A percentile compares a stretch with the other conserved stretches of the same genome.
phyloP scores from a whole-genome alignment of 202 grass and related monocot species.

The Saccharum hybrid region DNA sequence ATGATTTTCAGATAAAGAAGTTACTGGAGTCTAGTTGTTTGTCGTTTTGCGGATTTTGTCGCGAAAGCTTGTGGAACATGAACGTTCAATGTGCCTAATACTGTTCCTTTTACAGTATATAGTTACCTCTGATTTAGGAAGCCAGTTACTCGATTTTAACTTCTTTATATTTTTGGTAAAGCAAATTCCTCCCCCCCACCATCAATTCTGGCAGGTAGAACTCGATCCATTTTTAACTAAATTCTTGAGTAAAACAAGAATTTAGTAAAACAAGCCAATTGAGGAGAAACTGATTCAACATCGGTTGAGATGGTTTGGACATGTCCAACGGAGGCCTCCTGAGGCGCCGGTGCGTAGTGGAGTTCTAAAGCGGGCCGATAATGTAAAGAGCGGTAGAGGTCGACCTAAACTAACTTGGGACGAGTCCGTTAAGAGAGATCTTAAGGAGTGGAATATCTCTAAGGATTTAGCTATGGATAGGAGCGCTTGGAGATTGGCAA shows the following conservation, averaged over 20 bases:
- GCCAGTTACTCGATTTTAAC: neutral
- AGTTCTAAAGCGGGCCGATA: too few species aligned
- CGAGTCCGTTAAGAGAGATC: too few species aligned
- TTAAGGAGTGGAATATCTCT: too few species aligned
- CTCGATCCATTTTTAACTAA: neutral
- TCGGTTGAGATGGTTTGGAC: too few species aligned
- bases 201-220: neutral
- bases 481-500: too few species aligned
- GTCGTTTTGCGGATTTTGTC: neutral
- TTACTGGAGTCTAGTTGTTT: neutral
- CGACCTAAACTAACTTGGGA: too few species aligned
- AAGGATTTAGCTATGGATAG: too few species aligned
- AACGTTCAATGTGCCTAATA: slow-evolving; percentile 4
- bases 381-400: too few species aligned
- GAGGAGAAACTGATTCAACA: too few species aligned
- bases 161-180: neutral
- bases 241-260: neutral
- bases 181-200: neutral
- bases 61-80: neutral
- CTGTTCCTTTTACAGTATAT: neutral
- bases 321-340: too few species aligned
- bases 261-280: too few species aligned
- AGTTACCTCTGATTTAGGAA: neutral
- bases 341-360: too few species aligned
- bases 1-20: neutral